Evolutionary conservation across 202 grass and related monocot genomes (phyloP), one percentile per base, ranked within the genome.

Genomic region (Bolboschoenoplectus hybrid): DNA sequence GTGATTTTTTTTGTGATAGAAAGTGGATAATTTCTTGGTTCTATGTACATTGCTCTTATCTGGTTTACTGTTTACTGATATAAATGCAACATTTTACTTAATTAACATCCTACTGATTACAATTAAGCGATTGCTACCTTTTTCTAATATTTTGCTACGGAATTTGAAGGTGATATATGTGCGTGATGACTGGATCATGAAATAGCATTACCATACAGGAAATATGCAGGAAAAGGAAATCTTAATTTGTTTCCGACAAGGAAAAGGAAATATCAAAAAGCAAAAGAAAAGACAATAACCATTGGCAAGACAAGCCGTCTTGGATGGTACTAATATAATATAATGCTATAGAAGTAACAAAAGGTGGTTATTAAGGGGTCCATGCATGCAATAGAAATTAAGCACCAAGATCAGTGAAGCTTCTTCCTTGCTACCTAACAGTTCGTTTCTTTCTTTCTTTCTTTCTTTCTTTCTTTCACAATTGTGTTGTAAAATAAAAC

Each of bases 211-310:
- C 26, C 6, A 3, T 14, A 61, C 6, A 67, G 61, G 80, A 82
- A 82, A 82, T 67, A 39, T 40, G 7, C 5, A 84, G 47, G 81
- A 84, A 84, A 84, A 69, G 34, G 70, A 69, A 12, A 7, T 56
- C 13, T 64, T 26, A 55, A 57, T 58, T 79, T 41, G 52, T 57
- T 79, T 79, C 51, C 74, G 14, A 79, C 51, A 79, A 58, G 35
- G 51, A 79, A 79, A 76, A 39, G 14, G 34, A 79, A 40, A 40
- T 58, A 78, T 38, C 5, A 60, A 35, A 78, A 17, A n/a, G 46
- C 10, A 57, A 78, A 57, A 38, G 26, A 57, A 78, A 57, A 38
- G 26, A 57, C 75, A 79, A 56, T 58, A 58, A 2, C 35, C 6
- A n/a, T 41, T 41, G 36, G 35, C 74, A 41, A 79, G 35, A 39